A percentile compares a stretch with the other conserved stretches of the same genome.
Evolutionary conservation across 805 yeast species (phyloP).

Genomic region (Candida boidinii): DNA sequence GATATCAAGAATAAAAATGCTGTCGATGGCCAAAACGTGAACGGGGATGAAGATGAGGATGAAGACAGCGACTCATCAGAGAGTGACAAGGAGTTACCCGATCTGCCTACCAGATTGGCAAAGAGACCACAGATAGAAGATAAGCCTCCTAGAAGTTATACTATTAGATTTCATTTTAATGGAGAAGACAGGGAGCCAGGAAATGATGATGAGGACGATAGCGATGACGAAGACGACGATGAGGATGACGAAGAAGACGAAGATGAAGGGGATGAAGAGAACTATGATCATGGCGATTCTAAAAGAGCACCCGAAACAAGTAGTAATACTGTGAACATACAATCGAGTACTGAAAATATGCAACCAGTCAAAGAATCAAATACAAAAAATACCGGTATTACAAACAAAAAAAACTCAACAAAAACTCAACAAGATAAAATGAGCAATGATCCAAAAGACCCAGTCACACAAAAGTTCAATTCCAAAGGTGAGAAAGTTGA

Average conservation of each 20-base stretch:
- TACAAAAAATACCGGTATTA: too few species aligned
- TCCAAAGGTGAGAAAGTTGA: slow-evolving; percentile 6
- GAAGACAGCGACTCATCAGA: slow-evolving; percentile 7
- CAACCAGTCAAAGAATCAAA: too few species aligned
- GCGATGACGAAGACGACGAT: slow-evolving; percentile 5
- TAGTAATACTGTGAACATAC: too few species aligned
- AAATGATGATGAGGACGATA: slow-evolving; percentile 8
- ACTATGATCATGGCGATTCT: too few species aligned
- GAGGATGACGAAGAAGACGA: slow-evolving; percentile 1
- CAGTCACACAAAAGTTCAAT: not conserved
- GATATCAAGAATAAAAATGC: too few species aligned
- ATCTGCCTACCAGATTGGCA: slow-evolving; percentile 15
- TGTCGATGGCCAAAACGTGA: slow-evolving; percentile 4
- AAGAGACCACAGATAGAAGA: slow-evolving; percentile 17
- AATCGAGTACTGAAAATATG: too few species aligned
- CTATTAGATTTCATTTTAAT: slow-evolving; percentile 17
- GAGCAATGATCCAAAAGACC: not conserved
- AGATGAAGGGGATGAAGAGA: not conserved
- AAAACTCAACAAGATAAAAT: too few species aligned
- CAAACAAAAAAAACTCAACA: too few species aligned
- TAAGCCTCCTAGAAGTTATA: slow-evolving; percentile 25
- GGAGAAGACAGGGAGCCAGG: slow-evolving; percentile 7
- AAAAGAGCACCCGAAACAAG: too few species aligned
- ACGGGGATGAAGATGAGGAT: slow-evolving; percentile 3
- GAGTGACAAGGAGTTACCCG: not conserved